Conservation (phyloP, 805 yeast genomes). For the Saturnispora silvae region DNA sequence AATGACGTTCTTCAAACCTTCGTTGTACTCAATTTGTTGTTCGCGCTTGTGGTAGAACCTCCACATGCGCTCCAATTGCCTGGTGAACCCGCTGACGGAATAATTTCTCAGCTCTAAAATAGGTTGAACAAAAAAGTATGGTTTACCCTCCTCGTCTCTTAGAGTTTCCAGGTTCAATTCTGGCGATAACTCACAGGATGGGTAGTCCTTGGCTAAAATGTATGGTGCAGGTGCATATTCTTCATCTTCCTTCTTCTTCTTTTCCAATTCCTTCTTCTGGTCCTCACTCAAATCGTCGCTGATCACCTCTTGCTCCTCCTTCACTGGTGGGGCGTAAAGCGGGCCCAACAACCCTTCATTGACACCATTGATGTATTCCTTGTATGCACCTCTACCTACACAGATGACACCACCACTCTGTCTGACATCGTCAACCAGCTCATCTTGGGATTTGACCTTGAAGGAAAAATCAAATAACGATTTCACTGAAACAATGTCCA, state of each 20-base stretch:
- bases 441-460: constrained; percentile 32
- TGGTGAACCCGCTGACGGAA: constrained; percentile 67
- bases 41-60: constrained; percentile 67
- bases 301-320: constrained; percentile 4
- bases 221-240: constrained; percentile 43
- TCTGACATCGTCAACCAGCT: constrained; percentile 32
- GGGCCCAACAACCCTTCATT: constrained; percentile 97
- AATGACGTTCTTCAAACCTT: constrained; percentile 18
- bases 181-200: constrained; percentile 43
- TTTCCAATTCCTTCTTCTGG: constrained; percentile 11
- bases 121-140: constrained; percentile 68
- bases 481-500: constrained; percentile 51
- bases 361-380: constrained; percentile 81
- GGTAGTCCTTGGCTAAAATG: constrained; percentile 49
- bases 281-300: constrained; percentile 2
- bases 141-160: constrained; percentile 30
- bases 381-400: constrained; percentile 91
- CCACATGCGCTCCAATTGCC: constrained; percentile 64
- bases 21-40: constrained; percentile 28
- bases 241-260: constrained; percentile 19
- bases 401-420: constrained; percentile 80
- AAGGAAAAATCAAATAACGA: constrained; percentile 10
- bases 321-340: constrained; percentile 33
- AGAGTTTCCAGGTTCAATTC: constrained; percentile 34
- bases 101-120: constrained; percentile 66